phyloP scores from a whole-genome alignment of 768 basidiomycete genomes.

The Psilocybe tampanensis region DNA sequence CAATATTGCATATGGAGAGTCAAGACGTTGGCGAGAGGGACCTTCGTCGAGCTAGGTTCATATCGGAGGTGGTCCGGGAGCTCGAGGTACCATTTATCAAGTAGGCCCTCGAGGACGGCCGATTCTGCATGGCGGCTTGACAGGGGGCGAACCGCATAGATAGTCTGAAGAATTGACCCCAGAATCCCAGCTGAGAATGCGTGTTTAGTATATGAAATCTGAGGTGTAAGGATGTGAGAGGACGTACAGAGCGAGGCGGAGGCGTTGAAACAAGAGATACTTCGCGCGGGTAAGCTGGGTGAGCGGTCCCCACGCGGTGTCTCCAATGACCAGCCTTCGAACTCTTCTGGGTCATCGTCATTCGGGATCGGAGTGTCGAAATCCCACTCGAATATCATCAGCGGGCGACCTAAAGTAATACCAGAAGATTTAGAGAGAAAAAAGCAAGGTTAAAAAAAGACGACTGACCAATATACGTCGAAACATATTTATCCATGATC shows the following conservation, averaged over 20 bases:
- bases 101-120: conserved; percentile 53
- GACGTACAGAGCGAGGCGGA: conserved; percentile 70
- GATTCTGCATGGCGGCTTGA: conserved; percentile 61
- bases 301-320: conserved; percentile 28
- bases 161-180: conserved; percentile 65
- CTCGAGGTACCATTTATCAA: conserved; percentile 78
- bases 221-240: not conserved
- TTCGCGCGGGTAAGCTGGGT: conserved; percentile 44
- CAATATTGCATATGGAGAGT: conserved; percentile 87
- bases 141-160: conserved; percentile 67
- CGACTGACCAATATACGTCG: conserved; percentile 68
- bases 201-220: too few relatives aligned
- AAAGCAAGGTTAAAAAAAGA: too few relatives aligned
- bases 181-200: conserved; percentile 60
- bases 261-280: conserved; percentile 78
- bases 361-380: conserved; percentile 73
- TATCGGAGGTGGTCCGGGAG: conserved; percentile 70
- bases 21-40: conserved; percentile 60
- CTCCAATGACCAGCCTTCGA: conserved; percentile 49
- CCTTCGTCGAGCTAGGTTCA: conserved; percentile 42
- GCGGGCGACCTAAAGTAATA: conserved; percentile 59
- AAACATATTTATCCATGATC: conserved; percentile 79
- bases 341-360: conserved; percentile 67
- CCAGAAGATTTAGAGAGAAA: not conserved
- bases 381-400: conserved; percentile 75